Evolutionary conservation across 1,284 basidiomycete species (phyloP).

Genomic region (Moniliophthora roreri): DNA sequence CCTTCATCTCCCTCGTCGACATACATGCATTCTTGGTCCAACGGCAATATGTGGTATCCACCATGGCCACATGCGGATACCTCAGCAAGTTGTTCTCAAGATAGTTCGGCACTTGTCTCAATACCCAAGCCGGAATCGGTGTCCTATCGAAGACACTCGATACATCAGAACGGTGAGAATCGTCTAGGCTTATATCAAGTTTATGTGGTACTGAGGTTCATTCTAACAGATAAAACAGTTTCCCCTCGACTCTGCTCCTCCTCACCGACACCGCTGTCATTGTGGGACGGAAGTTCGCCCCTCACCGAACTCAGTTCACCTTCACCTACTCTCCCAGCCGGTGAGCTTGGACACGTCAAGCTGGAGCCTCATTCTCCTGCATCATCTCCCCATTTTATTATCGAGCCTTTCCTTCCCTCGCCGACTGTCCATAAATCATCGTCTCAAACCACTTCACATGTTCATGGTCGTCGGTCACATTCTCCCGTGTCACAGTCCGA

Average conservation of each 20-base stretch:
- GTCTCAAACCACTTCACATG: not conserved
- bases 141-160: too few relatives aligned
- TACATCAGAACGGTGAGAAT: too few relatives aligned
- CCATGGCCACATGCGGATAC: too few relatives aligned
- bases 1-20: not conserved
- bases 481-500: conserved; percentile 8
- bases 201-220: not conserved
- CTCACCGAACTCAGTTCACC: not conserved
- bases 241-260: not conserved
- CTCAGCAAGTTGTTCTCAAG: too few relatives aligned
- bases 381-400: conserved; percentile 6
- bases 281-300: conserved; percentile 1
- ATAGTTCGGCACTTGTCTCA: too few relatives aligned
- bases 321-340: not conserved
- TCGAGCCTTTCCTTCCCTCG: conserved; percentile 8
- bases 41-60: too few relatives aligned
- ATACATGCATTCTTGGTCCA: too few relatives aligned
- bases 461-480: not conserved
- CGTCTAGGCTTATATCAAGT: not conserved
- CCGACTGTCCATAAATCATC: conserved; percentile 1
- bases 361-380: not conserved
- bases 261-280: not conserved
- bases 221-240: not conserved
- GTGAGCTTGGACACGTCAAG: not conserved
- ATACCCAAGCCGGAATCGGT: too few relatives aligned